Evolutionary conservation across 441 rosid genomes (phyloP), one percentile per base, ranked within the genome.

Genomic region (Biscutella laevigata): DNA sequence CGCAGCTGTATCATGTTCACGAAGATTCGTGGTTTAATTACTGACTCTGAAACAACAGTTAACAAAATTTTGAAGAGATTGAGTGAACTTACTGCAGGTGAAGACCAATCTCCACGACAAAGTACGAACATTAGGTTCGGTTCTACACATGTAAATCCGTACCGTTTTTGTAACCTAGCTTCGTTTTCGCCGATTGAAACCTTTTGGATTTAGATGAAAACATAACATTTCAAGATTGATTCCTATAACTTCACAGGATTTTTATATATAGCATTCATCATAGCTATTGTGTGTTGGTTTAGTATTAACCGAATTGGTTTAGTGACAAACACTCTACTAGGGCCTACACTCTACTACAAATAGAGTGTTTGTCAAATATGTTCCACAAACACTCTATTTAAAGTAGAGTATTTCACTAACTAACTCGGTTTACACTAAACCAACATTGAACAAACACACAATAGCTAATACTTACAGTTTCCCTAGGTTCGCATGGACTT

Each of bases 121-220:
- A 90, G 94, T 35, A 87, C 95, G 28, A 90, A 90, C 10, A 86
- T 82, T 33, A 90, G 74, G 45, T 84, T 86, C 2, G 97, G 89
- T 62, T 90, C 94, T 22, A 82, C 82, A 55, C 82, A 90, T 16
- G 84, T 84, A 36, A 90, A 70, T 35, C 97, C 95, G 45, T 81
- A 82, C 20, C 72, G 80, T 66, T 75, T 77, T 26, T 77, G 66
- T 8, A 83, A 68, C 14, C 75, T 70, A 72, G 57, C 78, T 76
- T 88, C 97, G 38, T 71, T 83, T 71, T 88, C 88, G 51, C 79
- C 78, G 14, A 53, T 52, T 8, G 67, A 51, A 28, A 73, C 83
- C 96, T 83, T 61, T 34, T 33, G 37, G n/a, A 25, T 33, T 44
- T 27, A 33, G 32, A 38, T 15, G 16, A 19, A 4, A 10, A 0